Evolutionary conservation across 495 filamentous ascomycete species (phyloP).

Genomic region (Penicillium parvum): DNA sequence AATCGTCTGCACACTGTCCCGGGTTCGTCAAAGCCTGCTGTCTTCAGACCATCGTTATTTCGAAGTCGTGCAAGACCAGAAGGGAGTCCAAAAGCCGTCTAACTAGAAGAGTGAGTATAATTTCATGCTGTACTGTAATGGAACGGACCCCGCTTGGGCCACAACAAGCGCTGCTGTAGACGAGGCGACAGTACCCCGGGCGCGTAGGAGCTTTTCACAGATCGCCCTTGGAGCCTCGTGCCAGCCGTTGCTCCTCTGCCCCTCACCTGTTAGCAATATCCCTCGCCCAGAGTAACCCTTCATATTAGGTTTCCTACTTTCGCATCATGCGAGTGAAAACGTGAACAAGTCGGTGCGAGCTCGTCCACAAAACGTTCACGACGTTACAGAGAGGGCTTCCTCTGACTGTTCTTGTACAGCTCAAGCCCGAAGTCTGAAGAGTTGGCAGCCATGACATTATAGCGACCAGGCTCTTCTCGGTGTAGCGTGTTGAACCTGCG

Average conservation of each 20-base stretch:
- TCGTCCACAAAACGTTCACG: background rate
- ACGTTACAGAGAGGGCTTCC: background rate
- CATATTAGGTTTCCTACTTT: background rate
- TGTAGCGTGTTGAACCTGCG: constrained; percentile 22
- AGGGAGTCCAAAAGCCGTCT: background rate
- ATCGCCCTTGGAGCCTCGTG: background rate
- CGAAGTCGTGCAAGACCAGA: background rate
- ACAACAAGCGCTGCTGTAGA: background rate
- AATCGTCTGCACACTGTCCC: background rate
- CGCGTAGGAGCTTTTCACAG: background rate
- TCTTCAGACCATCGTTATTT: background rate
- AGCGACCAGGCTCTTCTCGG: constrained; percentile 24
- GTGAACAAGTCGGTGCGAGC: background rate
- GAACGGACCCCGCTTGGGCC: background rate
- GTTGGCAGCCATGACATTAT: constrained; percentile 38
- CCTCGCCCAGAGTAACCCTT: no score
- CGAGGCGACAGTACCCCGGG: background rate
- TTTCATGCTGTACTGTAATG: background rate
- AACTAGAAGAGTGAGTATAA: background rate
- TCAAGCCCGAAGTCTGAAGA: background rate
- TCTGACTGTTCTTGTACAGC: background rate
- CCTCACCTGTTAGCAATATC: background rate
- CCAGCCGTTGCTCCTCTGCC: background rate
- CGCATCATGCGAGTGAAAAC: background rate
- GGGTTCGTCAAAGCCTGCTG: background rate